Conservation (phyloP, 257 asterid genomes). For the Nicotiana noctiflora region DNA sequence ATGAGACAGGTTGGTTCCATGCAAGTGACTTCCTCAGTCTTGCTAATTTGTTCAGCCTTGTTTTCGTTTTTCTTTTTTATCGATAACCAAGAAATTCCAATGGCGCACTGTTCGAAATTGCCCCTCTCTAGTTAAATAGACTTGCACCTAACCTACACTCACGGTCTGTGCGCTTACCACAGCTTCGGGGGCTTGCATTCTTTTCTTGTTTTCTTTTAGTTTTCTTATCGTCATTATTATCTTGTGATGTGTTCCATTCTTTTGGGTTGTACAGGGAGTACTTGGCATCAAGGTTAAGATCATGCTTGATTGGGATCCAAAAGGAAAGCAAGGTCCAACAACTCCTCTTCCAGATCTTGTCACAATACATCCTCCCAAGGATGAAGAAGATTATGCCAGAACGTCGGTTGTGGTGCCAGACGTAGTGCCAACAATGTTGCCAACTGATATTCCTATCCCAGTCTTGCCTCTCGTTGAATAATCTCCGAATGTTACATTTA, state of each 20-base stretch:
- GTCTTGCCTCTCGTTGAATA: not conserved
- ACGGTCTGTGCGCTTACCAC: not conserved
- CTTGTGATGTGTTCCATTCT: not conserved
- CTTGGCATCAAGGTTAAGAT: conserved; percentile 9
- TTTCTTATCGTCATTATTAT: too few species aligned
- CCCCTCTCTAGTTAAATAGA: too few species aligned
- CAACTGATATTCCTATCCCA: conserved; percentile 6
- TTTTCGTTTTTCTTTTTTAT: not conserved
- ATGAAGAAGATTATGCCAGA: conserved; percentile 36
- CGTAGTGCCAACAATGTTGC: conserved; percentile 6
- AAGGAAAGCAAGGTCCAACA: conserved; percentile 12
- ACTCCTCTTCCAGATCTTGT: conserved; percentile 2
- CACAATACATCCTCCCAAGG: conserved; percentile 49
- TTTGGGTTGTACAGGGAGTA: not conserved
- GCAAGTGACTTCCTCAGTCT: not conserved
- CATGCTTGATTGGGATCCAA: conserved; percentile 16
- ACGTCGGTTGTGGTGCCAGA: conserved; percentile 7
- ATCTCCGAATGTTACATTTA: not conserved
- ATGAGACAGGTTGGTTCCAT: conserved; percentile 37
- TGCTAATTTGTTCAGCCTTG: not conserved
- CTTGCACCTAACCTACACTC: not conserved
- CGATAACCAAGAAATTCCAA: not conserved
- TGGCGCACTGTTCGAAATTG: not conserved
- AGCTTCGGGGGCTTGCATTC: not conserved
- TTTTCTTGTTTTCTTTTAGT: not conserved